Conservation (phyloP, 1,284 basidiomycete species). For the Ustilago esculenta region DNA sequence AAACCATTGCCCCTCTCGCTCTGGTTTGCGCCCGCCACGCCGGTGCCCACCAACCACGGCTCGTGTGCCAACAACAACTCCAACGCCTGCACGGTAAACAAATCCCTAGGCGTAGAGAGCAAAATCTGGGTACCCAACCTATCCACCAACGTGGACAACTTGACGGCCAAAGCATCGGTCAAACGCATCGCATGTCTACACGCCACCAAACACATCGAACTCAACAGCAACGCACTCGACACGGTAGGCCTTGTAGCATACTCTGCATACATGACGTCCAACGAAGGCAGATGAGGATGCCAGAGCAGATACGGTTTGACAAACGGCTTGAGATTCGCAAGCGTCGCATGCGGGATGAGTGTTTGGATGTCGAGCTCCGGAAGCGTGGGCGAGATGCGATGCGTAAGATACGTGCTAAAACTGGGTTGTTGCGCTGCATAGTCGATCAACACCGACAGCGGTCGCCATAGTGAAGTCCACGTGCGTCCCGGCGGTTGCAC, state of each 20-base stretch:
- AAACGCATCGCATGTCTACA: constrained; percentile 46
- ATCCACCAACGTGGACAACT: constrained; percentile 41
- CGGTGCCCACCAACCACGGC: constrained; percentile 41
- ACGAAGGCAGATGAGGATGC: constrained; percentile 43
- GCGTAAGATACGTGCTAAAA: constrained; percentile 39
- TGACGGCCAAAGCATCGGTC: constrained; percentile 25
- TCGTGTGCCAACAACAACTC: constrained; percentile 47
- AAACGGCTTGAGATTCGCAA: constrained; percentile 35
- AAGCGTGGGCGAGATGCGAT: constrained; percentile 26
- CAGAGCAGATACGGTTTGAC: constrained; percentile 38
- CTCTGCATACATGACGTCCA: constrained; percentile 27
- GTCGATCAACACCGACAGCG: constrained; percentile 45
- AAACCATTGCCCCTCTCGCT: constrained; percentile 42
- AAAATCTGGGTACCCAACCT: constrained; percentile 46
- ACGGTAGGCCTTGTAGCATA: constrained; percentile 27
- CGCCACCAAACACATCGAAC: constrained; percentile 44
- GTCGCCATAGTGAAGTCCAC: constrained; percentile 49
- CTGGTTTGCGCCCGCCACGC: constrained; percentile 34
- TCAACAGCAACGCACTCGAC: constrained; percentile 38
- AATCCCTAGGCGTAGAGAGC: constrained; percentile 36
- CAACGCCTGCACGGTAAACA: constrained; percentile 44
- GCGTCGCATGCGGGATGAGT: constrained; percentile 27
- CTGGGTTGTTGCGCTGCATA: constrained; percentile 45
- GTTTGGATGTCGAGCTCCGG: constrained; percentile 32
- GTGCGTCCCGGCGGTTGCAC: constrained; percentile 41